Evolutionary conservation across 768 basidiomycete genomes (phyloP).

Genomic region (Boletus sensibilis): DNA sequence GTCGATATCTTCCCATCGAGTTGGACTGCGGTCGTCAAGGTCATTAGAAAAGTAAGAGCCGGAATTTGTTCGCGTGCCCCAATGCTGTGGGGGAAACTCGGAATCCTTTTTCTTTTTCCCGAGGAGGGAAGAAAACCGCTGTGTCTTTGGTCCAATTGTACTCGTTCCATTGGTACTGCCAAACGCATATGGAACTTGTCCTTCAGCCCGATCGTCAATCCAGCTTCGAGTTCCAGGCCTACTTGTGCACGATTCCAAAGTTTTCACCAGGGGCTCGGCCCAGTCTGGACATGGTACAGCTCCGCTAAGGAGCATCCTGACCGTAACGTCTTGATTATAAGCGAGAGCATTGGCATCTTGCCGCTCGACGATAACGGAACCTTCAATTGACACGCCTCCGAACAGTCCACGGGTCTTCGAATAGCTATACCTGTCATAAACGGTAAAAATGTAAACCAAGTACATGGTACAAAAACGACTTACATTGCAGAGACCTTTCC

Average conservation of each 20-base stretch:
- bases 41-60: conserved; percentile 56
- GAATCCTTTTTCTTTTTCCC: conserved; percentile 47
- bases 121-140: conserved; percentile 32
- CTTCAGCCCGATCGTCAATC: conserved; percentile 52
- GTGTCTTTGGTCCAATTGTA: conserved; percentile 36
- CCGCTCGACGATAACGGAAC: conserved; percentile 89
- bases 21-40: conserved; percentile 9
- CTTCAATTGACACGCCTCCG: conserved; percentile 86
- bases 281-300: conserved; percentile 70
- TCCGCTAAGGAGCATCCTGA: conserved; percentile 79
- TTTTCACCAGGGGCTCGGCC: conserved; percentile 72
- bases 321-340: conserved; percentile 71
- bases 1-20: conserved; percentile 34
- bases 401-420: conserved; percentile 92
- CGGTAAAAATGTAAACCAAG: not conserved
- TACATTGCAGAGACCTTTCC: conserved; percentile 93
- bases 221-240: conserved; percentile 66
- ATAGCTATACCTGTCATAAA: conserved; percentile 70
- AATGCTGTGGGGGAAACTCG: conserved; percentile 63
- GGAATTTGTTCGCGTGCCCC: conserved; percentile 49
- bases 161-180: conserved; percentile 8
- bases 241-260: conserved; percentile 70
- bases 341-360: conserved; percentile 90
- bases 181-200: conserved; percentile 56
- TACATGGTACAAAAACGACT: conserved; percentile 10